phyloP scores from a whole-genome alignment of 768 basidiomycete species.

The Podaxis sp. region DNA sequence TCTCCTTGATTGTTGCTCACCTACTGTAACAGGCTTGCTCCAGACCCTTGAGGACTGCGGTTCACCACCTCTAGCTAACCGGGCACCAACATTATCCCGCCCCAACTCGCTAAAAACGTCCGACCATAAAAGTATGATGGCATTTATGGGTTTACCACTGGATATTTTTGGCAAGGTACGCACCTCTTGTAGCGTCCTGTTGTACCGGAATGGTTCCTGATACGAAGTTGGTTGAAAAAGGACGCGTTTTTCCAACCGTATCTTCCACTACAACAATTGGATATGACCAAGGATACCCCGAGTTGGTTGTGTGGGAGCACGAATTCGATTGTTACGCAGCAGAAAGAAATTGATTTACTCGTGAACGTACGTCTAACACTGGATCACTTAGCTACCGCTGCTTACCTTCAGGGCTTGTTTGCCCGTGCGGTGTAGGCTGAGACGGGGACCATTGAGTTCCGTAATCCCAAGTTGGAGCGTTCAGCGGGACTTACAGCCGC shows the following conservation, averaged over 20 bases:
- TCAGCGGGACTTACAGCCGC: constrained; percentile 82
- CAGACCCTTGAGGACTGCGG: constrained; percentile 91
- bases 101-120: constrained; percentile 85
- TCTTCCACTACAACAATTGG: constrained; percentile 91
- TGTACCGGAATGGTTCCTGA: neutral
- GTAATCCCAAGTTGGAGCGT: constrained; percentile 78
- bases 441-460: constrained; percentile 82
- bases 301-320: constrained; percentile 96
- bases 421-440: constrained; percentile 63
- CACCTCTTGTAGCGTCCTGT: neutral
- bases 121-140: constrained; percentile 86
- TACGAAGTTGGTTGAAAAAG: constrained; percentile 32
- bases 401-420: neutral
- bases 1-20: neutral
- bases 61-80: constrained; percentile 75
- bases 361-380: constrained; percentile 63
- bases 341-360: constrained; percentile 87
- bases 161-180: constrained; percentile 88
- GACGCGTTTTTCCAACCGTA: constrained; percentile 98
- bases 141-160: constrained; percentile 91
- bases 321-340: constrained; percentile 92
- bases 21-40: constrained; percentile 62
- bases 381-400: neutral
- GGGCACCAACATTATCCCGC: constrained; percentile 53
- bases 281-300: constrained; percentile 74